A percentile compares a stretch with the other conserved stretches of the same genome.
These are phyloP conservation scores for Rhodosporidiobolus odoratus DNA, from an alignment of 768 basidiomycete genomes.

Conservation along the genomic window DNA sequence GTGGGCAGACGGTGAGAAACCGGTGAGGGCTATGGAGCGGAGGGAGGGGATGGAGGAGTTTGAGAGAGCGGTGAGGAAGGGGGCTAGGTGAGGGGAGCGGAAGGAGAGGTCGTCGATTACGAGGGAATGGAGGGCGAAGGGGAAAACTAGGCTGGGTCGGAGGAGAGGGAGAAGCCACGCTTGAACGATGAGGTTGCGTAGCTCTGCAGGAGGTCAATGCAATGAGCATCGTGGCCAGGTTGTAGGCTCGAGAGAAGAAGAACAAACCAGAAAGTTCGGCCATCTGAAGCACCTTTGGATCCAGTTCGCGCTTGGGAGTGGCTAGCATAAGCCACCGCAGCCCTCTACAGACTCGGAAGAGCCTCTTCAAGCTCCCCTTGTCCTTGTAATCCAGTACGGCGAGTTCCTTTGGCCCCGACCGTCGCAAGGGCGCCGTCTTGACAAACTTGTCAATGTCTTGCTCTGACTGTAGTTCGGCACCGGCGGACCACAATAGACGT, in stretches of 20 bases:
- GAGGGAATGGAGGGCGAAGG: conserved; percentile 16
- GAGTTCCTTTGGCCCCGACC: conserved; percentile 11
- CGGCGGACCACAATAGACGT: conserved; percentile 5
- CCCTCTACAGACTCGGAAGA: not conserved
- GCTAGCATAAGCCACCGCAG: conserved; percentile 1
- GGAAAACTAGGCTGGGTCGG: not conserved
- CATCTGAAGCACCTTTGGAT: not conserved
- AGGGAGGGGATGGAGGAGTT: not conserved
- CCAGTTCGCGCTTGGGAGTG: not conserved
- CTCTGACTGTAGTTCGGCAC: not conserved
- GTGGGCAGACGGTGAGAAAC: not conserved
- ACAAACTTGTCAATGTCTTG: conserved; percentile 5
- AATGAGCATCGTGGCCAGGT: not conserved
- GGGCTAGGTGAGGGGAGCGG: not conserved
- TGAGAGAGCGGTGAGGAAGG: conserved; percentile 1
- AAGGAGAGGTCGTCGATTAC: conserved; percentile 9
- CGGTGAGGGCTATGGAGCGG: not conserved
- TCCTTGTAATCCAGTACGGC: not conserved
- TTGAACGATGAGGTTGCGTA: conserved; percentile 1
- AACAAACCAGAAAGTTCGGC: not conserved
- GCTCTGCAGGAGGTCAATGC: conserved; percentile 2
- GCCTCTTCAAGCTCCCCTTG: not conserved
- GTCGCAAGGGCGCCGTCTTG: not conserved
- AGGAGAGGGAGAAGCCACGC: not conserved
- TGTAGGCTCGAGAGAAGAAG: not conserved